These are phyloP conservation scores for Epichloe coenophiala DNA, from an alignment of 2,329 filamentous ascomycete species.

Conservation along the genomic window DNA sequence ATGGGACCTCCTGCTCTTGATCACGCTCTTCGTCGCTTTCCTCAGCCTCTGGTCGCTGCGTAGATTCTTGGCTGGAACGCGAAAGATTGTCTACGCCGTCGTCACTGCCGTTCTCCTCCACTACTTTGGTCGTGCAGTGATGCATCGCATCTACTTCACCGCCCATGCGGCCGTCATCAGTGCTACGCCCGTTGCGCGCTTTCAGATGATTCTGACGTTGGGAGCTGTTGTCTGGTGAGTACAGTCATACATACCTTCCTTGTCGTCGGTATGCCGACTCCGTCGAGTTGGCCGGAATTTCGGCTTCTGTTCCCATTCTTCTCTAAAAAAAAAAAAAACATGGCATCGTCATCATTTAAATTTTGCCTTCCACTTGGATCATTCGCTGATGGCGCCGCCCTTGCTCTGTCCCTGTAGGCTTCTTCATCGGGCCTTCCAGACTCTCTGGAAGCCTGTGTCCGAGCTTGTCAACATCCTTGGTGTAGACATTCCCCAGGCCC, in stretches of 20 bases:
- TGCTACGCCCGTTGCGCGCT: constrained; percentile 32
- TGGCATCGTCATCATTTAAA: too few species aligned
- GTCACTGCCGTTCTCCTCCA: constrained; percentile 20
- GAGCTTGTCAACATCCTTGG: constrained; percentile 83
- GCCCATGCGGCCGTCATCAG: constrained; percentile 27
- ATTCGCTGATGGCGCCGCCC: not conserved
- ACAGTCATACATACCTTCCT: not conserved
- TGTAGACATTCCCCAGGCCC: constrained; percentile 82
- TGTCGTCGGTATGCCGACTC: constrained; percentile 2
- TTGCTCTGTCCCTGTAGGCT: constrained; percentile 41
- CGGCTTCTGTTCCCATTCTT: too few species aligned
- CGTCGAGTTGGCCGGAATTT: too few species aligned
- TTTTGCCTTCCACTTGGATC: not conserved
- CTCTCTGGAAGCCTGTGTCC: constrained; percentile 80
- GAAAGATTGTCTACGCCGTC: constrained; percentile 18
- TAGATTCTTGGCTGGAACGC: constrained; percentile 19
- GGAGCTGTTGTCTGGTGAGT: constrained; percentile 41
- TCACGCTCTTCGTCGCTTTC: constrained; percentile 25
- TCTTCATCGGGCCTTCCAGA: constrained; percentile 72
- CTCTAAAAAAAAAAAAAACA: too few species aligned
- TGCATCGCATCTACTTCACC: constrained; percentile 16
- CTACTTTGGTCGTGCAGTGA: constrained; percentile 18
- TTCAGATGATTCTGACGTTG: constrained; percentile 41
- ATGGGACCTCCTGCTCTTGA: constrained; percentile 28
- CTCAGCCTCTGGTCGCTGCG: constrained; percentile 24